A percentile compares a stretch with the other conserved stretches of the same genome.
These are phyloP conservation scores for Hamigera avellanea DNA, from an alignment of 495 filamentous ascomycete genomes.

Conservation along the genomic window DNA sequence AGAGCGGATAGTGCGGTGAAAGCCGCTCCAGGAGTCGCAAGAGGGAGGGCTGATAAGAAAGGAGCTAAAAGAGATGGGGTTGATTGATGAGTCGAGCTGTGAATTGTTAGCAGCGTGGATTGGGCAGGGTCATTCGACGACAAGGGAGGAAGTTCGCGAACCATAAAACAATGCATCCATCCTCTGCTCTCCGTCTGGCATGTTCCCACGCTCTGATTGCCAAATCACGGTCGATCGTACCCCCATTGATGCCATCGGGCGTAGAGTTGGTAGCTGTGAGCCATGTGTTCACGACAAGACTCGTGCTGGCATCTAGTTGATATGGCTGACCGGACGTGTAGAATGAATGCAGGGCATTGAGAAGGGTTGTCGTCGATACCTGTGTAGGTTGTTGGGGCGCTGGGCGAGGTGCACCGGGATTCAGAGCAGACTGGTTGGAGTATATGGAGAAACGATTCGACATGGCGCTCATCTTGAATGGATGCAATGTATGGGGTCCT, in stretches of 20 bases:
- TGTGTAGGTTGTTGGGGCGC: slow-evolving; percentile 58
- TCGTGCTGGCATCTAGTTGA: slow-evolving; percentile 79
- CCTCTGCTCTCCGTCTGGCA: slow-evolving; percentile 85
- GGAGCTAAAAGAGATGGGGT: slow-evolving; percentile 75
- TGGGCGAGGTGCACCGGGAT: slow-evolving; percentile 41
- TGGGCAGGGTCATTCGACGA: too few relatives aligned
- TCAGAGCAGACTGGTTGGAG: slow-evolving; percentile 56
- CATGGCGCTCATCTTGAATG: slow-evolving; percentile 28
- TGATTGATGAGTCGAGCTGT: slow-evolving; percentile 76
- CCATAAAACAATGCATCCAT: slow-evolving; percentile 87
- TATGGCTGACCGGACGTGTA: slow-evolving; percentile 76
- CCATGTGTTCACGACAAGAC: slow-evolving; percentile 92
- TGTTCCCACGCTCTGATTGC: slow-evolving; percentile 91
- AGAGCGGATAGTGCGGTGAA: slow-evolving; percentile 68
- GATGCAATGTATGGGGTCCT: too few relatives aligned
- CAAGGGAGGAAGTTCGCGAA: slow-evolving; percentile 39
- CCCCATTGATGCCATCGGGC: slow-evolving; percentile 55
- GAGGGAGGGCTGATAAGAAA: slow-evolving; percentile 68
- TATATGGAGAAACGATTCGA: slow-evolving; percentile 82
- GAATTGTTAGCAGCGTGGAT: slow-evolving; percentile 10
- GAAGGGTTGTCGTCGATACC: slow-evolving; percentile 81
- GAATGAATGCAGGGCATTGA: slow-evolving; percentile 83
- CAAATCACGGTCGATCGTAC: slow-evolving; percentile 68
- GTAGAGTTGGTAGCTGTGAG: slow-evolving; percentile 59
- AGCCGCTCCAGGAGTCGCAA: slow-evolving; percentile 60